Conservation (phyloP, 2,329 filamentous ascomycete species). For the Plenodomus tracheiphilus region DNA sequence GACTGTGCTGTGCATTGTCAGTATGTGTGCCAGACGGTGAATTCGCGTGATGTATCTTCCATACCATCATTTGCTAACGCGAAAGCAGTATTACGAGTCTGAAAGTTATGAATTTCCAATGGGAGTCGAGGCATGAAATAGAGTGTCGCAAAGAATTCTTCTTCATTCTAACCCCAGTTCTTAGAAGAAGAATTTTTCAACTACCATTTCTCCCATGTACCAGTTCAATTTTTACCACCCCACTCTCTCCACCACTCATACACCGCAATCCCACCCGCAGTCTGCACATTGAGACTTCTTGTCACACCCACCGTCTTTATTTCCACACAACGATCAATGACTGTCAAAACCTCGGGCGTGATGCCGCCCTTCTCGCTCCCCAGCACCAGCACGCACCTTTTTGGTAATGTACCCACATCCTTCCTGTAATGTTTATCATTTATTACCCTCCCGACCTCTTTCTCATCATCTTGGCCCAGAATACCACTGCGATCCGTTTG, state of each 20-base stretch:
- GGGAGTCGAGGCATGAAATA: too few relatives aligned
- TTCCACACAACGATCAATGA: constrained; percentile 57
- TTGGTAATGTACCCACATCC: constrained; percentile 36
- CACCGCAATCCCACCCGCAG: constrained; percentile 55
- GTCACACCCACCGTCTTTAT: constrained; percentile 57
- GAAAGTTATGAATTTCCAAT: too few relatives aligned
- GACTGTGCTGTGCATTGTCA: too few relatives aligned
- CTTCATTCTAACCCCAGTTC: too few relatives aligned
- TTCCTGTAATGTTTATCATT: constrained; percentile 10
- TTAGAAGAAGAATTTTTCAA: too few relatives aligned
- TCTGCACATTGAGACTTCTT: constrained; percentile 60
- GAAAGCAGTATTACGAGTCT: too few relatives aligned
- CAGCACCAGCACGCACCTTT: constrained; percentile 51
- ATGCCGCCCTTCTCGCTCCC: constrained; percentile 58
- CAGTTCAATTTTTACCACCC: constrained; percentile 18
- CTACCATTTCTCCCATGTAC: too few relatives aligned
- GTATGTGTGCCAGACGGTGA: too few relatives aligned
- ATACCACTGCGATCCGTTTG: constrained; percentile 56
- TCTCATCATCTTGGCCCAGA: constrained; percentile 42
- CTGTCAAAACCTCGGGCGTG: constrained; percentile 51
- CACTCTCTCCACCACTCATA: constrained; percentile 56
- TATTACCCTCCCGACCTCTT: neutral
- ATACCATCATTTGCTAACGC: too few relatives aligned
- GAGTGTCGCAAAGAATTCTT: too few relatives aligned
- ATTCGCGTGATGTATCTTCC: too few relatives aligned